phyloP scores from a whole-genome alignment of 306 rosid species.

The Benincasa hispida region DNA sequence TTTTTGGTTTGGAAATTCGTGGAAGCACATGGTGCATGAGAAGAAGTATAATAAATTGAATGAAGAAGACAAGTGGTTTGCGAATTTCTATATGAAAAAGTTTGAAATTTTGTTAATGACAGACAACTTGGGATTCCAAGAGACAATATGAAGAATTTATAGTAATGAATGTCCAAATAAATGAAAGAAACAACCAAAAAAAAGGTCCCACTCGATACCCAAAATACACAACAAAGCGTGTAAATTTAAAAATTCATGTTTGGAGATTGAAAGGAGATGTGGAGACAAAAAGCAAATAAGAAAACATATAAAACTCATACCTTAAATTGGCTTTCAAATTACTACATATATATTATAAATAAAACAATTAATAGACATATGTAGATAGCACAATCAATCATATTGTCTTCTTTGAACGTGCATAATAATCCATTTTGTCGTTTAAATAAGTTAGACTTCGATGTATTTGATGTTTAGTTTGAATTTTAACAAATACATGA shows the following conservation, averaged over 20 bases:
- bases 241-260: constrained; percentile 15
- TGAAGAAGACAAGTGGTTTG: background rate
- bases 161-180: background rate
- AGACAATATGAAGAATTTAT: background rate
- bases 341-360: too few species aligned
- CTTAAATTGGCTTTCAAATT: background rate
- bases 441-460: too few species aligned
- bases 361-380: too few species aligned
- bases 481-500: too few species aligned
- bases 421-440: too few species aligned
- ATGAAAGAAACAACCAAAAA: background rate
- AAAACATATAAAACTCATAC: background rate
- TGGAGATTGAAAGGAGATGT: constrained; percentile 22
- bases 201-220: constrained; percentile 41
- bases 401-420: too few species aligned
- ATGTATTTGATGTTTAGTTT: too few species aligned
- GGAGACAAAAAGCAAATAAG: background rate
- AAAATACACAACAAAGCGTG: constrained; percentile 24
- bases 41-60: background rate
- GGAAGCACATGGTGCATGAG: background rate
- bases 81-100: background rate
- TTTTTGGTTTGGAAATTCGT: background rate
- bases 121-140: background rate
- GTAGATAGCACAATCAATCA: too few species aligned
- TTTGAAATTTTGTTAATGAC: background rate